Conservation (phyloP, 768 basidiomycete species). For the Mycena rosella region DNA sequence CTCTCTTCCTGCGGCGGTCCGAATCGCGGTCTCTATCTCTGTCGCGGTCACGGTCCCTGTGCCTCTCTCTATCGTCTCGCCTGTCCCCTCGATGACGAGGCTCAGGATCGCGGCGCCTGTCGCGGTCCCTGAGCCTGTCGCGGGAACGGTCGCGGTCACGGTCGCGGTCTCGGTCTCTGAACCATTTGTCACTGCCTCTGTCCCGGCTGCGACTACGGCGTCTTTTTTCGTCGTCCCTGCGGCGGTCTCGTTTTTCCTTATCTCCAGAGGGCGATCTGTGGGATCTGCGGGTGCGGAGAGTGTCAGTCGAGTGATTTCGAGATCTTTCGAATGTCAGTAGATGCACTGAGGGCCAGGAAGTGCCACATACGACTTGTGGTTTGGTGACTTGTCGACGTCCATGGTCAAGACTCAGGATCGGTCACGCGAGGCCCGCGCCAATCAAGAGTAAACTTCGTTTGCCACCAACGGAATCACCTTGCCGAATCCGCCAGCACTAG, state of each 20-base stretch:
- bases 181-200: conserved; percentile 62
- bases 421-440: not conserved
- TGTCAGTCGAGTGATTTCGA: conserved; percentile 83
- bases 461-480: too few species aligned
- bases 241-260: conserved; percentile 69
- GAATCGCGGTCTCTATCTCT: conserved; percentile 62
- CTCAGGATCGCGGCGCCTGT: conserved; percentile 61
- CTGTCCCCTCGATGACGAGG: conserved; percentile 52
- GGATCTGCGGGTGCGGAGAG: conserved; percentile 77
- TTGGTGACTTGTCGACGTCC: conserved; percentile 74
- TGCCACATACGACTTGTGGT: conserved; percentile 69
- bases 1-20: conserved; percentile 73
- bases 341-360: not conserved
- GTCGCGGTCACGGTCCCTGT: conserved; percentile 63
- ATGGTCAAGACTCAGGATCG: conserved; percentile 47
- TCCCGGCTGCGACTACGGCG: conserved; percentile 75
- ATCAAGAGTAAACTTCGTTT: too few species aligned
- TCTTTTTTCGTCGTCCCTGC: conserved; percentile 71
- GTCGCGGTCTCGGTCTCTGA: conserved; percentile 67
- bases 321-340: conserved; percentile 55
- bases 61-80: conserved; percentile 65
- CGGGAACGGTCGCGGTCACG: conserved; percentile 67
- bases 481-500: too few species aligned
- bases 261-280: conserved; percentile 81
- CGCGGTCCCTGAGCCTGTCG: conserved; percentile 64